Percentiles rank a stretch among this genome's conserved stretches.
These are phyloP conservation scores for Heritiera fomes DNA, from an alignment of 345 rosid genomes.

Conservation along the genomic window DNA sequence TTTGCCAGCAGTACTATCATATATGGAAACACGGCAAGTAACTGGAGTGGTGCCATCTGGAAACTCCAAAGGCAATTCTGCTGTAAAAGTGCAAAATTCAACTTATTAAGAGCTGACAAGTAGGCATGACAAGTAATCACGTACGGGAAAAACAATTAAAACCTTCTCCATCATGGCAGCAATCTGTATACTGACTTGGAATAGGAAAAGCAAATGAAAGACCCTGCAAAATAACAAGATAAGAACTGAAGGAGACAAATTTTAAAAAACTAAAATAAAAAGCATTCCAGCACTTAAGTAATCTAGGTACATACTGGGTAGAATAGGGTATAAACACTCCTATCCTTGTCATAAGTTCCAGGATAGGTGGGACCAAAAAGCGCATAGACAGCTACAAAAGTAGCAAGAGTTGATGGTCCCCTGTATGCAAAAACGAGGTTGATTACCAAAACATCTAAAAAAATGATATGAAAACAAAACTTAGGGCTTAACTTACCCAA, in stretches of 20 bases:
- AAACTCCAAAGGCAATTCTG: slow-evolving; percentile 91
- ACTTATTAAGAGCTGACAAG: slow-evolving; percentile 4
- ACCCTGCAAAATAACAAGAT: slow-evolving; percentile 52
- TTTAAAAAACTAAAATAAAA: neutral
- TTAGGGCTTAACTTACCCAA: slow-evolving; percentile 62
- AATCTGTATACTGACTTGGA: slow-evolving; percentile 83
- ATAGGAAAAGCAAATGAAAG: slow-evolving; percentile 94
- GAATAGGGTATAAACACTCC: slow-evolving; percentile 81
- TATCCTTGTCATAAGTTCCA: slow-evolving; percentile 83
- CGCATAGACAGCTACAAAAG: slow-evolving; percentile 91
- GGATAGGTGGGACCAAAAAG: slow-evolving; percentile 99
- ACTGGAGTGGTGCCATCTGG: slow-evolving; percentile 99
- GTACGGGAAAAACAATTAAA: slow-evolving; percentile 16
- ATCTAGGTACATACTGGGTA: slow-evolving; percentile 64
- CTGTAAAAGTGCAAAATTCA: slow-evolving; percentile 38
- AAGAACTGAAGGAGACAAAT: slow-evolving; percentile 3
- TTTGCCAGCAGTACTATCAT: slow-evolving; percentile 74
- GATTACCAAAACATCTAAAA: neutral
- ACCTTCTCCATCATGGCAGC: slow-evolving; percentile 89
- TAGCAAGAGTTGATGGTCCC: slow-evolving; percentile 84
- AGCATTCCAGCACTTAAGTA: neutral
- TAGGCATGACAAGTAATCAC: slow-evolving; percentile 17
- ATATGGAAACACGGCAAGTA: slow-evolving; percentile 89
- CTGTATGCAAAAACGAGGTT: slow-evolving; percentile 35
- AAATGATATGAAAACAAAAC: neutral